Percentiles rank a stretch among this genome's conserved stretches.
These are phyloP conservation scores for Myriosclerotinia curreyana DNA, from an alignment of 2,329 filamentous ascomycete species.

Conservation along the genomic window DNA sequence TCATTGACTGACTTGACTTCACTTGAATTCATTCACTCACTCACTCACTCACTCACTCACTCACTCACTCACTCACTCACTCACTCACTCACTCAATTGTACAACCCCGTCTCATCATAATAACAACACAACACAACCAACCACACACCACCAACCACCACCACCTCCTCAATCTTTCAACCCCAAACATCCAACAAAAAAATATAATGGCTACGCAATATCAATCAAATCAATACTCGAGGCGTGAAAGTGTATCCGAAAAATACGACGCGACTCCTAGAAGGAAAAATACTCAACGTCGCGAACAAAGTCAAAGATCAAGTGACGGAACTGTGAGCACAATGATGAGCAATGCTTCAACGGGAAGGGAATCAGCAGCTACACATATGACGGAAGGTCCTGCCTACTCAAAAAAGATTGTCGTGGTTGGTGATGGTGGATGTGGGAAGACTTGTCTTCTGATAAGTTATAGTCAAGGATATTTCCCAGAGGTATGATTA, in stretches of 20 bases:
- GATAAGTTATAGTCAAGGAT: slow-evolving; percentile 98
- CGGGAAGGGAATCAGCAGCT: slow-evolving; percentile 71
- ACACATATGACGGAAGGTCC: slow-evolving; percentile 89
- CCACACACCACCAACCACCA: too few relatives aligned
- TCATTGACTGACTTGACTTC: not conserved
- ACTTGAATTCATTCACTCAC: too few relatives aligned
- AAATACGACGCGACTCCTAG: slow-evolving; percentile 34
- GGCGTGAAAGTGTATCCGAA: slow-evolving; percentile 36
- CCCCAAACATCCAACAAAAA: not conserved
- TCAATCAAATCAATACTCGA: slow-evolving; percentile 36
- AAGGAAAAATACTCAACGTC: slow-evolving; percentile 35
- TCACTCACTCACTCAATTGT: too few relatives aligned
- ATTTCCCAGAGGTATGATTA: slow-evolving; percentile 84
- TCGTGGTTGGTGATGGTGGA: slow-evolving; percentile 95
- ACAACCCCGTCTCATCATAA: not conserved
- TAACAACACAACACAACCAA: not conserved
- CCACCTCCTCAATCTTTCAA: slow-evolving; percentile 5
- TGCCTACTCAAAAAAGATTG: slow-evolving; percentile 97
- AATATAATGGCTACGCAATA: slow-evolving; percentile 37
- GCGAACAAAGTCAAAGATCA: slow-evolving; percentile 49
- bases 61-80: too few relatives aligned
- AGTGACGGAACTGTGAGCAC: slow-evolving; percentile 92
- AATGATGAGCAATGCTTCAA: slow-evolving; percentile 68
- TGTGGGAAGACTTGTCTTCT: slow-evolving; percentile 98
- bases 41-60: too few relatives aligned